Conservation (phyloP, 352 stramenopile genomes). For the Phytophthora boehmeriae region DNA sequence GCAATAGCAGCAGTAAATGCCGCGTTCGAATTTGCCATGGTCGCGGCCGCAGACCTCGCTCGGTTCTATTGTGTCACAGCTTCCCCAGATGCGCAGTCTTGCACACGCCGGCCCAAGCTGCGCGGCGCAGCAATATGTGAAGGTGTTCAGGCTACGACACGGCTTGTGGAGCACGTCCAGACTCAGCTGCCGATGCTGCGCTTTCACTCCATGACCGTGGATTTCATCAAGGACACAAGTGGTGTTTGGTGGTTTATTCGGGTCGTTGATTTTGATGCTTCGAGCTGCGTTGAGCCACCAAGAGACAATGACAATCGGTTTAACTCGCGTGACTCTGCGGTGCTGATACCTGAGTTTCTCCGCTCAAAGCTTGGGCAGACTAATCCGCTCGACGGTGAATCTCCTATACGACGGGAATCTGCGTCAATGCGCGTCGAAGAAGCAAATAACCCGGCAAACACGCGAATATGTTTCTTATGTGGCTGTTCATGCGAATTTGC, state of each 20-base stretch:
- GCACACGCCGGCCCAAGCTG: constrained; percentile 54
- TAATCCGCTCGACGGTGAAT: constrained; percentile 8
- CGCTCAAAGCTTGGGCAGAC: constrained; percentile 43
- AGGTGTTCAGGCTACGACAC: constrained; percentile 47
- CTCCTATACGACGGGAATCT: constrained; percentile 5
- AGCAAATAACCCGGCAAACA: constrained; percentile 20
- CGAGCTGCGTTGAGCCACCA: constrained; percentile 17
- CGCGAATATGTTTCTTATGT: constrained; percentile 59
- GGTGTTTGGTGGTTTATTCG: constrained; percentile 78
- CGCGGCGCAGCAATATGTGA: constrained; percentile 61
- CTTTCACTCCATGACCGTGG: constrained; percentile 58
- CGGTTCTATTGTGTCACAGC: constrained; percentile 48
- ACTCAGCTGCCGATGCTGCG: constrained; percentile 61
- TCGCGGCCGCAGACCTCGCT: constrained; percentile 27
- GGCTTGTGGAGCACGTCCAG: constrained; percentile 71
- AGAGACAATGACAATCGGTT: constrained; percentile 16
- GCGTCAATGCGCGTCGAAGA: constrained; percentile 14
- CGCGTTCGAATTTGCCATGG: constrained; percentile 35
- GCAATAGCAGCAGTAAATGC: constrained; percentile 28
- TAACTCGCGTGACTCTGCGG: constrained; percentile 40
- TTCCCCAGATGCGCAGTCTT: constrained; percentile 39
- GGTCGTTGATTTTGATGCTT: constrained; percentile 59
- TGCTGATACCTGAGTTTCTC: constrained; percentile 50
- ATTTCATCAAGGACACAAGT: constrained; percentile 72
- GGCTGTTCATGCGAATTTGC: constrained; percentile 58